Base-by-base conservation (phyloP, 2,329 filamentous ascomycete genomes). In the Penicillium occitanis region DNA sequence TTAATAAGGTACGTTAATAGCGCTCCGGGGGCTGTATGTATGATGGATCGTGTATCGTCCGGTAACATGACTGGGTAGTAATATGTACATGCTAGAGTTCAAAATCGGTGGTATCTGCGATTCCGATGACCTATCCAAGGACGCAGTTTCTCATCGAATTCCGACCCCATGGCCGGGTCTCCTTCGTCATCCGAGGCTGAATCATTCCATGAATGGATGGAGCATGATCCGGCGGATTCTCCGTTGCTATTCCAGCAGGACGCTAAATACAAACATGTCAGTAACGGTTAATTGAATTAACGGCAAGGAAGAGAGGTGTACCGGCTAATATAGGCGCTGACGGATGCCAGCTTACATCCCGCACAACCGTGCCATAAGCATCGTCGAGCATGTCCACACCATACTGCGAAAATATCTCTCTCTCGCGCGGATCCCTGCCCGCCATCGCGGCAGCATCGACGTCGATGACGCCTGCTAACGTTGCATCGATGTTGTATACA, bases 401-500 rank as follows among this genome's bases (percentile, higher is more conserved):
- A 71, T 88, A 89, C 7, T 84, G 81, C 33, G 83, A 83, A 46
- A 82, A 81, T 2, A 83, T 76, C 33, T 87, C 85, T 19, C 81
- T 78, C 65, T 83, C 80, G 13, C 82, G 79, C 0, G 87, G 86
- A 46, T 89, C 82, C 10, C 87, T 85, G 69, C 87, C 55, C 84
- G 67, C 82, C 81, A 22, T 30, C 0, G 92, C 96, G 1, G 90
- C 88, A 68, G 84, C 80, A 51, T 86, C 85, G 6, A 97, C 93
- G 74, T 98, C 88, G 55, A 99, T 89, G 50, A 86, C 88, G 4
- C 86, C 87, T 0, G 91, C 92, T 11, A 91, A 74, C 0, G 93
- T 97, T 37, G 92, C 93, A 74, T 99, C 93, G 79, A 98, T 81
- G 74, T 98, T 98, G 85, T 91, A 99, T 50, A 98, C 86, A 71